These are phyloP conservation scores for Canavalia gladiata DNA, from an alignment of 306 rosid species.

Conservation along the genomic window DNA sequence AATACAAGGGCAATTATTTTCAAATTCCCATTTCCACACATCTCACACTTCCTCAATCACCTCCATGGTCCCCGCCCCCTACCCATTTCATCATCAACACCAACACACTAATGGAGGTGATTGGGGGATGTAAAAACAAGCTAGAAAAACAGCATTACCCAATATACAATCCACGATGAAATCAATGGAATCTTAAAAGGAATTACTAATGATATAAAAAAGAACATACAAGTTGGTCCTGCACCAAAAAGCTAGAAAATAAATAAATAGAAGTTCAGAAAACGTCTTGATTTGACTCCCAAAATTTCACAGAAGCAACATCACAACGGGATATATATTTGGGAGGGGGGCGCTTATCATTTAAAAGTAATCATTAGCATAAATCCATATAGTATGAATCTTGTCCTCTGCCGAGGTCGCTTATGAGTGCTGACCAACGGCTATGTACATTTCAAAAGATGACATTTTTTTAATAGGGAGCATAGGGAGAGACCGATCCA, in stretches of 20 bases:
- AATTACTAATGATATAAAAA: background rate
- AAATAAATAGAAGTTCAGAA: background rate
- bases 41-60: background rate
- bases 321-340: conserved; percentile 6
- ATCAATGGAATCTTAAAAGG: background rate
- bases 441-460: background rate
- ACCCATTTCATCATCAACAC: background rate
- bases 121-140: background rate
- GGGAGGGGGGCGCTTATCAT: background rate
- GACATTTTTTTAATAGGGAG: background rate
- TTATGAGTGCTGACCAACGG: conserved; percentile 9
- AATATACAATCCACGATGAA: background rate
- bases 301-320: background rate
- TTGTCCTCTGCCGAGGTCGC: conserved; percentile 12
- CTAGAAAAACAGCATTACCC: background rate
- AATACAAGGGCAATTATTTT: background rate
- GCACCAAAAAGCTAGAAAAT: background rate
- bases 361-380: conserved; percentile 19
- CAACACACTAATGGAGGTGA: background rate
- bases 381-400: conserved; percentile 11
- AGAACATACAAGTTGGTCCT: background rate
- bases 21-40: background rate
- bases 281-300: background rate
- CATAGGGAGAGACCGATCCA: background rate
- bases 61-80: background rate